These are phyloP conservation scores for Retiboletus flavoniger DNA, from an alignment of 1,284 basidiomycete genomes.

Conservation along the genomic window DNA sequence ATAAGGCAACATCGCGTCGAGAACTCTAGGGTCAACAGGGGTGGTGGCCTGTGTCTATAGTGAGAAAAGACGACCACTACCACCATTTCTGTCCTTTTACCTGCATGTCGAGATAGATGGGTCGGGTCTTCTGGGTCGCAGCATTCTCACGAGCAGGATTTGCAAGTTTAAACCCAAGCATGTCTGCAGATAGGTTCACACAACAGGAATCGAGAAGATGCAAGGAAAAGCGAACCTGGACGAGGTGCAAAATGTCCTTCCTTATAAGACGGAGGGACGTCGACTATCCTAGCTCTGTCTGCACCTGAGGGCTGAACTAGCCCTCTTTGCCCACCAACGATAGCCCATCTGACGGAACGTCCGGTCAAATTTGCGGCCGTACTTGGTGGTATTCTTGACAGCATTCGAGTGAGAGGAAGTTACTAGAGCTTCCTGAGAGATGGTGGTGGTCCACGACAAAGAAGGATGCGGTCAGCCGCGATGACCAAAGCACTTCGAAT, in stretches of 20 bases:
- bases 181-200: conserved; percentile 50
- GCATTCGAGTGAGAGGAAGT: conserved; percentile 22
- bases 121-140: conserved; percentile 65
- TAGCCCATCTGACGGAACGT: conserved; percentile 19
- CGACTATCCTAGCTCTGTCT: conserved; percentile 77
- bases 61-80: conserved; percentile 13
- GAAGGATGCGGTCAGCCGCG: not conserved
- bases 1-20: conserved; percentile 97
- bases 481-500: conserved; percentile 10
- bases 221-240: conserved; percentile 47
- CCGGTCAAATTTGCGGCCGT: conserved; percentile 13
- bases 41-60: conserved; percentile 77
- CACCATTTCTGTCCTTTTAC: conserved; percentile 36
- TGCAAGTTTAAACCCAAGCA: conserved; percentile 88
- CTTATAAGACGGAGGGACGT: conserved; percentile 70
- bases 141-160: conserved; percentile 63
- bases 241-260: conserved; percentile 72
- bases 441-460: conserved; percentile 14
- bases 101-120: conserved; percentile 97
- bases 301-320: conserved; percentile 78
- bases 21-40: conserved; percentile 94
- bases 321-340: conserved; percentile 36
- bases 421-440: conserved; percentile 4
- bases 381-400: conserved; percentile 33
- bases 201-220: not conserved